Evolutionary conservation across 73 alveolate genomes (phyloP), one percentile per base, ranked within the genome.

Genomic region (Diophrys appendiculata): DNA sequence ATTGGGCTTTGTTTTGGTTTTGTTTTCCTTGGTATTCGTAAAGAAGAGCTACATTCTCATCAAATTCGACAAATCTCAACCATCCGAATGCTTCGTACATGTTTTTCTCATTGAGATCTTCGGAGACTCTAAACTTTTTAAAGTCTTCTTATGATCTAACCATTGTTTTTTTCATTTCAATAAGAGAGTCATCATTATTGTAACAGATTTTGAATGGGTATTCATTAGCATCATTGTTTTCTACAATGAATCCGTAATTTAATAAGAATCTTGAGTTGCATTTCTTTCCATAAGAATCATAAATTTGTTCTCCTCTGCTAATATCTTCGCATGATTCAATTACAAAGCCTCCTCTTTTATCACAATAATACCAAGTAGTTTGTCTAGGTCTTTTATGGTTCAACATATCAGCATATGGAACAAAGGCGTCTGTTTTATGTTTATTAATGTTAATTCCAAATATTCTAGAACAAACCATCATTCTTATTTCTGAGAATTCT

Each of bases 341-440:
- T 3, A 94, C 73, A 72, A 94, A 94, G 24, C 97, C 93, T 68
- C 89, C 77, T 80, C 71, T 64, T 18, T 68, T 77, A 73, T 94
- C 91, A 67, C 84, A 92, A 68, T 75, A 94, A 64, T 56, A 78
- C 97, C 98, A 94, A 23, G 94, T 87, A 0, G 98, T 94, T 67
- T 88, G 90, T 86, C 94, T 94, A 0, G 98, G 97, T 78, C 96
- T 88, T 73, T 84, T 81, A 73, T 94, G 98, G 89, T 94, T 94
- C 29, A 94, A 85, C 95, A 94, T 89, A 84, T 94, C 98, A 23
- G 53, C 54, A 67, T 18, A 84, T 18, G 98, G 98, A 13, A 88
- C 98, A 69, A 94, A 94, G 1, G 95, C 98, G 89, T 94, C 98
- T 14, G 98, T 94, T 87, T 89, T 91, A 33, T 68, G 60, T 3